Evolutionary conservation across 805 yeast species (phyloP).

Genomic region (Nakazawaea ernobii): DNA sequence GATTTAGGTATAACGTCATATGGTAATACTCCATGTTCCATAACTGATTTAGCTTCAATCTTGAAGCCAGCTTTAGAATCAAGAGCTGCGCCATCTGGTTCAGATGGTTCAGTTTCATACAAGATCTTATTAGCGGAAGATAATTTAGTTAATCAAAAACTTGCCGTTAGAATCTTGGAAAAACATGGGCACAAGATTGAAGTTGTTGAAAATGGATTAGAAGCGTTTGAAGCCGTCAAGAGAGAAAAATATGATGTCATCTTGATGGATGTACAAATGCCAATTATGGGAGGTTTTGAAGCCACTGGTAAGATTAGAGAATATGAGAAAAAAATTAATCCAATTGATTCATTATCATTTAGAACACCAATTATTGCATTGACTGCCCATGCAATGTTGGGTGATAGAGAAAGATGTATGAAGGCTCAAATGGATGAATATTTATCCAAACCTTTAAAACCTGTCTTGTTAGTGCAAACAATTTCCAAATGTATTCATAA

Average conservation of each 20-base stretch:
- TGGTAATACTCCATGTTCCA: slow-evolving; percentile 84
- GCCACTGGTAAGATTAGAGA: slow-evolving; percentile 83
- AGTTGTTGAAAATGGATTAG: slow-evolving; percentile 82
- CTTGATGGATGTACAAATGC: slow-evolving; percentile 94
- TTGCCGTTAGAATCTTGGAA: slow-evolving; percentile 79
- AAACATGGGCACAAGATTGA: slow-evolving; percentile 80
- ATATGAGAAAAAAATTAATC: slow-evolving; percentile 79
- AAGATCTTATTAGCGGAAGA: slow-evolving; percentile 80
- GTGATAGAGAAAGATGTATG: slow-evolving; percentile 81
- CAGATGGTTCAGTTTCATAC: slow-evolving; percentile 73
- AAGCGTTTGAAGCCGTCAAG: slow-evolving; percentile 73
- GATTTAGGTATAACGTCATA: slow-evolving; percentile 84
- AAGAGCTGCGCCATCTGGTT: slow-evolving; percentile 71
- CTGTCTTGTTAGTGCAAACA: slow-evolving; percentile 76
- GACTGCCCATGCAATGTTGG: slow-evolving; percentile 93
- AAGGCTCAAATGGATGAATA: slow-evolving; percentile 93
- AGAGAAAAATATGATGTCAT: slow-evolving; percentile 70
- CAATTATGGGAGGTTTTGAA: slow-evolving; percentile 92
- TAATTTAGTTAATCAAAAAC: slow-evolving; percentile 79
- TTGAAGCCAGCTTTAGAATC: slow-evolving; percentile 82
- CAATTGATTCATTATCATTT: slow-evolving; percentile 61
- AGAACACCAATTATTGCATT: slow-evolving; percentile 85
- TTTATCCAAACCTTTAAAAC: slow-evolving; percentile 81
- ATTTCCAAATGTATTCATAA: slow-evolving; percentile 78
- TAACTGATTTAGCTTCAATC: slow-evolving; percentile 75